Evolutionary conservation across 129 eudicot species (phyloP).

Genomic region (Logfia minima): DNA sequence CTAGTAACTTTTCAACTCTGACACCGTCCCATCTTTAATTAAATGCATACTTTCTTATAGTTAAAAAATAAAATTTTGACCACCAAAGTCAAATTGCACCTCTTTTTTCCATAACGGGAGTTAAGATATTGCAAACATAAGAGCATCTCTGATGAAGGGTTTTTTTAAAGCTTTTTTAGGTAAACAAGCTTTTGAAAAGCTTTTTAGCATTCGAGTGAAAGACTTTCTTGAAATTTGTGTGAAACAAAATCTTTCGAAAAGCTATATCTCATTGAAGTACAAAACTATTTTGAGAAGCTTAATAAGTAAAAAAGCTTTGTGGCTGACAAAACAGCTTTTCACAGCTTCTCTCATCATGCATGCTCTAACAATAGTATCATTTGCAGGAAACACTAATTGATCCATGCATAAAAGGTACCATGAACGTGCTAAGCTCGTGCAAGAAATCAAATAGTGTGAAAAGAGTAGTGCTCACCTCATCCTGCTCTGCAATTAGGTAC

Average conservation of each 20-base stretch:
- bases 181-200: too few species aligned
- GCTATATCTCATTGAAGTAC: not conserved
- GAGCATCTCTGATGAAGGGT: too few species aligned
- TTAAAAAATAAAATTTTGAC: not conserved
- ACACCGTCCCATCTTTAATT: not conserved
- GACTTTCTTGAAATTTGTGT: not conserved
- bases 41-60: not conserved
- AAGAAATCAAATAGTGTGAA: conserved; percentile 68
- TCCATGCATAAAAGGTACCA: conserved; percentile 86
- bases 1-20: not conserved
- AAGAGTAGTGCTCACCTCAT: conserved; percentile 86
- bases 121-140: not conserved
- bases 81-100: not conserved
- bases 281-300: not conserved
- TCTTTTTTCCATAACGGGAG: not conserved
- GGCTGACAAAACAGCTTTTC: not conserved
- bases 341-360: not conserved
- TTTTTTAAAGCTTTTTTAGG: too few species aligned
- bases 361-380: conserved; percentile 7
- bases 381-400: conserved; percentile 74
- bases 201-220: not conserved
- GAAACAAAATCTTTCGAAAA: too few species aligned
- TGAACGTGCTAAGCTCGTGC: conserved; percentile 77
- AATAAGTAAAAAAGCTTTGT: not conserved
- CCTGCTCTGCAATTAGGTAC: conserved; percentile 80